Evolutionary conservation across 768 basidiomycete genomes (phyloP), one percentile per base, ranked within the genome.

Genomic region (Dentipellis fragilis): DNA sequence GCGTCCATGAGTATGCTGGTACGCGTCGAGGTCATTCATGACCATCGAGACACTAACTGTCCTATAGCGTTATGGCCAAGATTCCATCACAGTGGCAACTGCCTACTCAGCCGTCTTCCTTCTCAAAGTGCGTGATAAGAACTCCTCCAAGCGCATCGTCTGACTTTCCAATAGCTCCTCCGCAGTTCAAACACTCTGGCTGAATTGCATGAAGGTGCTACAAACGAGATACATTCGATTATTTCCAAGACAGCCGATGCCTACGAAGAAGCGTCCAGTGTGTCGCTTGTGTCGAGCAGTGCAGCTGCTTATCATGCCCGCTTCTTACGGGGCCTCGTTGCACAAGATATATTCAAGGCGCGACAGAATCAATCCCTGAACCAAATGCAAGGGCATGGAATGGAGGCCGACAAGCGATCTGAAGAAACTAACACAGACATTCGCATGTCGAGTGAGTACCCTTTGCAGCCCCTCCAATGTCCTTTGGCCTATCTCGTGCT

Each of bases 81-180:
- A 92, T 66, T 85, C 87, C 4, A 81, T 89, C 58, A 84, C 85
- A 8, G 80, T 87, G 48, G 92, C 92, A 89, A 87, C 86, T 17
- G 90, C 88, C 22, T 92, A 92, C 63, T 81, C 86, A 49, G 89
- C 89, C 17, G 81, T 92, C 38, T 85, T 89, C 65, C 70, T 93
- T 59, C 72, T 92, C 60, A 84, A 78, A 76, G 90, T 87, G 65
- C 6, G 29, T 29, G 29, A 29, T 29, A 6, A 29, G 29, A 52
- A 69, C 61, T n/a, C 36, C 47, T 19, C 21, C 8, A n/a, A 36
- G 36, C 36, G 29, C 38, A 45, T 52, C 56, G 51, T 52, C 53
- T 55, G 22, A 54, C 63, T 50, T 17, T 53, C 17, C 39, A 51
- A 16, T 62, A 89, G 89, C 78, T 92, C 51, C 74, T 90, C 39